Evolutionary conservation across 176 grass and related monocot genomes (phyloP).

Genomic region (Musa schizocarpa): DNA sequence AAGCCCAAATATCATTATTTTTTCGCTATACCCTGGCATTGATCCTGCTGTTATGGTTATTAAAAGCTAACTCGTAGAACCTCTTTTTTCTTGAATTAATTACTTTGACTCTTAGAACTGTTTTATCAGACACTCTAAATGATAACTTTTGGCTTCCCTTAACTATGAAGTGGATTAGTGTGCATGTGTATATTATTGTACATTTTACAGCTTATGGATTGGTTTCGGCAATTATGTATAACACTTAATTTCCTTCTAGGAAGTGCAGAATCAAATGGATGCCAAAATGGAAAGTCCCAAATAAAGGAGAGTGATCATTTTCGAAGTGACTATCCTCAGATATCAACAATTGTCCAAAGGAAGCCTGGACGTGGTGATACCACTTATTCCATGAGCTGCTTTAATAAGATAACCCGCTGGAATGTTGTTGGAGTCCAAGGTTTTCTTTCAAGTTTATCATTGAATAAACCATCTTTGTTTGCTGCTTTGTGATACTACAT

Average conservation of each 20-base stretch:
- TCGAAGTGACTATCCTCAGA: constrained; percentile 20
- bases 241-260: neutral
- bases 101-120: no score
- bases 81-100: no score
- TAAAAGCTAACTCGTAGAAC: no score
- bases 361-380: constrained; percentile 70
- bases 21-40: no score
- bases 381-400: constrained; percentile 82
- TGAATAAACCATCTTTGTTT: neutral
- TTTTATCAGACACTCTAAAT: no score
- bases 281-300: neutral
- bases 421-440: constrained; percentile 77
- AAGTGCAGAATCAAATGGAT: neutral
- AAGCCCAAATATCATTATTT: neutral
- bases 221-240: neutral
- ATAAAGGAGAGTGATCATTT: neutral
- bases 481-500: neutral
- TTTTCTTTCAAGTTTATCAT: constrained; percentile 12
- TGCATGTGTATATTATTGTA: neutral
- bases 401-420: constrained; percentile 80
- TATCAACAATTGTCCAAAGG: constrained; percentile 44
- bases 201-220: neutral
- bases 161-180: neutral
- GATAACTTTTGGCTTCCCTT: no score
- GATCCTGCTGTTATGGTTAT: no score